Base-by-base conservation (phyloP, 2,329 filamentous ascomycete genomes). In the Fusarium longipes region DNA sequence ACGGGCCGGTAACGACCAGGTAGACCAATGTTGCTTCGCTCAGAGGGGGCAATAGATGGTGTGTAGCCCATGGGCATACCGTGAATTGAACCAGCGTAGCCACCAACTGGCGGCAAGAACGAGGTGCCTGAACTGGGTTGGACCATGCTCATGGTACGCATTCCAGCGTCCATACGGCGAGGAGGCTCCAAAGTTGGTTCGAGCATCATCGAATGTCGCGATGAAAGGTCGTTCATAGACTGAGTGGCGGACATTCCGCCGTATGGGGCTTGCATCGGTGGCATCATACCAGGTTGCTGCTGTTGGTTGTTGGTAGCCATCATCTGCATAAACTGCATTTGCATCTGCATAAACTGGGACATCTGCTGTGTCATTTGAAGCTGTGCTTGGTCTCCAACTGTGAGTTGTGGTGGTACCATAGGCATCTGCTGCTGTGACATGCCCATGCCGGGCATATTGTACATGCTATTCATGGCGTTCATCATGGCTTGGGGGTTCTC, bases 261-360 rank as follows among this genome's bases (percentile, higher is more conserved):
- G 39, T 75, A 77, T 10, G 74, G 71, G 35, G 64, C 63, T 39
- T 74, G 73, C 74, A 75, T 73, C 33, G 64, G 68, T 32, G 65
- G 68, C 65, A 70, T 70, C 65, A 72, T 70, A 18, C 60, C 65
- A 7, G 45, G 45, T 24, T 27, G 74, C 55, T 76, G 44, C 55
- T 76, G 65, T 12, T 70, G 68, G 42, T 68, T 65, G 63, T 80
- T 81, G 48, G 75, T 70, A 1, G 84, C 83, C 85, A 93, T 91
- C 87, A 93, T 91, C 73, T 94, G 91, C 91, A 96, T 95, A 79
- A 93, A 93, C 76, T 96, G 92, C 91, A 96, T 94, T 77, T 97
- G 93, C 90, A 96, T 93, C 75, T 93, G 91, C 91, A 95, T 93
- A 80, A 95, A 93, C 73, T 93, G 90, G 56, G 87, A 86, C 92